phyloP scores from a whole-genome alignment of 148 eudicot species.

The Spergularia bocconei region DNA sequence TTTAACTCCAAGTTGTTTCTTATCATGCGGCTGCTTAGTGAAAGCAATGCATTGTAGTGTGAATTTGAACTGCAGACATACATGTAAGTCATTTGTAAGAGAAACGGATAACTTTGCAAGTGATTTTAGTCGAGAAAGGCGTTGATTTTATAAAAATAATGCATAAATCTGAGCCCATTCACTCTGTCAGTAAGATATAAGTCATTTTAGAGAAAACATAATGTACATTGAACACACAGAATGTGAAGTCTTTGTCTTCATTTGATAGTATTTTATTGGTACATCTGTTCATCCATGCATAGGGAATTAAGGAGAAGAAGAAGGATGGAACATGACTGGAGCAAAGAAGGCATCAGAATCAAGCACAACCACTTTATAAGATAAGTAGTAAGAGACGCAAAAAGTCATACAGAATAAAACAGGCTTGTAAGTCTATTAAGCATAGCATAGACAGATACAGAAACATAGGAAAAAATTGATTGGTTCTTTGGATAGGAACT shows the following conservation, averaged over 20 bases:
- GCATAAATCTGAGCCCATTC: neutral
- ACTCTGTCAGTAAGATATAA: neutral
- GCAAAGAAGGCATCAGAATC: too few relatives aligned
- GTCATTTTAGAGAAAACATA: neutral
- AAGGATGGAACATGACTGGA: neutral
- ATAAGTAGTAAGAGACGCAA: neutral
- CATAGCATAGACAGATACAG: slow-evolving; percentile 4
- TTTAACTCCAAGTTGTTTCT: neutral
- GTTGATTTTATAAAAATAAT: neutral
- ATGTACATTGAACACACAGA: neutral
- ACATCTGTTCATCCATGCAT: neutral
- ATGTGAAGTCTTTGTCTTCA: neutral
- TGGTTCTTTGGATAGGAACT: neutral
- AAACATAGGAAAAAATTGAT: slow-evolving; percentile 1
- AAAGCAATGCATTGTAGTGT: neutral
- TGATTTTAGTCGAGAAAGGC: too few relatives aligned
- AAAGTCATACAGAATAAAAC: neutral
- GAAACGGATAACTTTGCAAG: neutral
- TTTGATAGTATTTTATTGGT: neutral
- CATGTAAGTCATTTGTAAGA: neutral
- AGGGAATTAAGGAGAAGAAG: neutral
- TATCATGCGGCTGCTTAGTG: neutral
- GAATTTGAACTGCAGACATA: neutral
- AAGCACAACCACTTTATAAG: too few relatives aligned
- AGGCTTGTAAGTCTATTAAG: neutral